Conservation (phyloP, 805 yeast species). For the Hemisphaericaspora nanyangensis region DNA sequence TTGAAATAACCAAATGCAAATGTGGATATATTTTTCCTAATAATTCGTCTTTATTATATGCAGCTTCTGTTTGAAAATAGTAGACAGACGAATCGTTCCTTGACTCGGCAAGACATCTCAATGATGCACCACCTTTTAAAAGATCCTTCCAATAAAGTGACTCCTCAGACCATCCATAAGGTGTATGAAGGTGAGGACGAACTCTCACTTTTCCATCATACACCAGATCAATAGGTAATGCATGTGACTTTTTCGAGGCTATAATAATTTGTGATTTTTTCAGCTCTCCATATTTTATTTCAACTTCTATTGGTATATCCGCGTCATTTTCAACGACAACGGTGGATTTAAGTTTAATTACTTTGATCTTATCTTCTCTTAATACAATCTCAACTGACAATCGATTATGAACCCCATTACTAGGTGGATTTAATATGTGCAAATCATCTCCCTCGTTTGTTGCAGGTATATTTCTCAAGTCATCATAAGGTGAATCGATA, state of each 20-base stretch:
- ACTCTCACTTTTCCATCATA: slow-evolving; percentile 55
- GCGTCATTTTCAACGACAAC: slow-evolving; percentile 59
- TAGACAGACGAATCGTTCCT: slow-evolving; percentile 43
- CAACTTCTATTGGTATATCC: slow-evolving; percentile 55
- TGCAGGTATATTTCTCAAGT: slow-evolving; percentile 56
- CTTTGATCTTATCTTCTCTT: slow-evolving; percentile 74
- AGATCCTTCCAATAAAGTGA: slow-evolving; percentile 64
- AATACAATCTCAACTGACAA: slow-evolving; percentile 67
- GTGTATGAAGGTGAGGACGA: slow-evolving; percentile 55
- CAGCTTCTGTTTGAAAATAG: slow-evolving; percentile 71
- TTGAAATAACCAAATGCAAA: slow-evolving; percentile 68
- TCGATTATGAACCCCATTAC: slow-evolving; percentile 64
- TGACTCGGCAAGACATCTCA: slow-evolving; percentile 54
- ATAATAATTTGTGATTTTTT: slow-evolving; percentile 33
- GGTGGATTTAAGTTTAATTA: slow-evolving; percentile 74
- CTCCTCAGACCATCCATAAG: slow-evolving; percentile 67
- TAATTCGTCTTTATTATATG: slow-evolving; percentile 62
- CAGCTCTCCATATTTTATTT: slow-evolving; percentile 31
- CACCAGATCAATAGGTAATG: slow-evolving; percentile 73
- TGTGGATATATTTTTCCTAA: slow-evolving; percentile 78
- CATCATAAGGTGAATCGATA: slow-evolving; percentile 51
- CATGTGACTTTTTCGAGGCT: slow-evolving; percentile 51
- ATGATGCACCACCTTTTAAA: slow-evolving; percentile 44
- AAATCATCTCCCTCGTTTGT: slow-evolving; percentile 82
- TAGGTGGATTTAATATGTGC: slow-evolving; percentile 60